Conservation (phyloP, 768 basidiomycete species). For the Suillus decipiens region DNA sequence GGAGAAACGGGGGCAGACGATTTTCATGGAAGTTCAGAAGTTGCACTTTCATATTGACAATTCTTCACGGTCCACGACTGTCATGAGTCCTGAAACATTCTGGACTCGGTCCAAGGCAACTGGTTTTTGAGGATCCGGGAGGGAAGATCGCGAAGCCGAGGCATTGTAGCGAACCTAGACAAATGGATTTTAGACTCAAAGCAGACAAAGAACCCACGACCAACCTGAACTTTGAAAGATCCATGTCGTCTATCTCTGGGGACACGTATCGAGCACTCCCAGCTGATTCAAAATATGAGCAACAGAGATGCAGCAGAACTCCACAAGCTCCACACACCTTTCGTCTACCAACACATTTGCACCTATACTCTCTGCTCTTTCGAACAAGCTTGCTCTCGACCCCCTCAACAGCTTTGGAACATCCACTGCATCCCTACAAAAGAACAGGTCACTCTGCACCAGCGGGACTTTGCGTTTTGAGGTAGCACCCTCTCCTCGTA, state of each 20-base stretch:
- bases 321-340: constrained; percentile 46
- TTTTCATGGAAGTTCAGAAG: constrained; percentile 13
- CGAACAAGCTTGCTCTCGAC: constrained; percentile 51
- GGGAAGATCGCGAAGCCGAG: constrained; percentile 52
- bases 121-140: constrained; percentile 59
- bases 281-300: constrained; percentile 41
- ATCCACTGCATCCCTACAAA: constrained; percentile 67
- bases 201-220: constrained; percentile 20
- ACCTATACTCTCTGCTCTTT: constrained; percentile 49
- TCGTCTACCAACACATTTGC: constrained; percentile 70
- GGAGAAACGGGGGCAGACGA: neutral
- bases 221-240: constrained; percentile 62
- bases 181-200: neutral
- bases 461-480: constrained; percentile 33
- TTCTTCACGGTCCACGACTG: constrained; percentile 52
- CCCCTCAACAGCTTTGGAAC: constrained; percentile 55
- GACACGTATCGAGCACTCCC: constrained; percentile 61
- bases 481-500: constrained; percentile 31
- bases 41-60: constrained; percentile 12
- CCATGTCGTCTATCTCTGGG: constrained; percentile 51
- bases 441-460: constrained; percentile 45
- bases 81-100: constrained; percentile 76
- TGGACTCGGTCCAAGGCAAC: constrained; percentile 61
- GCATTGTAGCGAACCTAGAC: constrained; percentile 64
- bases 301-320: constrained; percentile 8